These are phyloP conservation scores for Globisporangium irregulare DNA, from an alignment of 352 stramenopile species.

Conservation along the genomic window DNA sequence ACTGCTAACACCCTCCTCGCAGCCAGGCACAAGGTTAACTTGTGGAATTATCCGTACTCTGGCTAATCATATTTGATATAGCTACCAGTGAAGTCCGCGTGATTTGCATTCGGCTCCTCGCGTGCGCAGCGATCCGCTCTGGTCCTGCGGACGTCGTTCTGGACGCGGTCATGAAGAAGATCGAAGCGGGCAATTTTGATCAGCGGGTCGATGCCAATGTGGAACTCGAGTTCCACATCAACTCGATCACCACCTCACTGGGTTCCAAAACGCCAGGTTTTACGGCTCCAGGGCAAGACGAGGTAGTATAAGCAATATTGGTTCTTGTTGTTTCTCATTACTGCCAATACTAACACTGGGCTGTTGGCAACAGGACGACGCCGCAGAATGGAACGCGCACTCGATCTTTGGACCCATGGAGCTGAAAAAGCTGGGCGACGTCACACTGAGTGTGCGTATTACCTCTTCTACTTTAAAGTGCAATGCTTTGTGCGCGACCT, in stretches of 20 bases:
- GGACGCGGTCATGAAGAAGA: conserved; percentile 31
- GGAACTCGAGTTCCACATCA: conserved; percentile 50
- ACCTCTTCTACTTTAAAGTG: neutral
- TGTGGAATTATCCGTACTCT: neutral
- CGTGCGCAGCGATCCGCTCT: conserved; percentile 39
- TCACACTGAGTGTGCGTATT: conserved; percentile 47
- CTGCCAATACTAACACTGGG: neutral
- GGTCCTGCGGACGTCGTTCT: conserved; percentile 36
- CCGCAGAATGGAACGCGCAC: conserved; percentile 29
- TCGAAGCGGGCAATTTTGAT: conserved; percentile 28
- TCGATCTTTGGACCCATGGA: conserved; percentile 48
- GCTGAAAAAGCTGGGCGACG: conserved; percentile 39
- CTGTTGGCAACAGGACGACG: conserved; percentile 7
- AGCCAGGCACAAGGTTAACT: too few relatives aligned
- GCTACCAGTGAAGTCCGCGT: conserved; percentile 43
- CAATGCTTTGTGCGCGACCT: neutral
- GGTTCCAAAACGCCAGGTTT: conserved; percentile 18
- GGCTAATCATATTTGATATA: conserved; percentile 8
- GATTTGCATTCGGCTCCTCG: conserved; percentile 50
- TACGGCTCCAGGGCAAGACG: conserved; percentile 21
- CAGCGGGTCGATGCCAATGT: conserved; percentile 42
- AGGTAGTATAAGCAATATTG: conserved; percentile 20
- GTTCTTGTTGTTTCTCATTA: neutral
- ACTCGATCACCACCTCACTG: conserved; percentile 31
- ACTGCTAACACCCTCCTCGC: too few relatives aligned